Base-by-base conservation (phyloP, 371 early-diverging fungal species). In the Batkoa obscura region DNA sequence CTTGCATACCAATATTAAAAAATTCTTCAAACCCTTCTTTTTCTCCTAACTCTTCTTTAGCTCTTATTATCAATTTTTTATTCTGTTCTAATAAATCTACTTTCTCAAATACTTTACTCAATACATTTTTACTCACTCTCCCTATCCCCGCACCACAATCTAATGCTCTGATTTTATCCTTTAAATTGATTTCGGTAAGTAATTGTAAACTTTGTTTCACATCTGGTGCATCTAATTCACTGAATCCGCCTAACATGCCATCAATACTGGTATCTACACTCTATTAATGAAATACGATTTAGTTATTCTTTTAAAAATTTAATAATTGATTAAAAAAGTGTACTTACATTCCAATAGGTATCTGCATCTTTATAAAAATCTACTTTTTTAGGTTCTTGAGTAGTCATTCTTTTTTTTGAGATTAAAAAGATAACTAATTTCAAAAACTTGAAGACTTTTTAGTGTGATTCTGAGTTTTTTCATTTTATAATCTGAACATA, bases 121-220 rank as follows among this genome's bases (percentile, higher is more conserved):
- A 69, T 59, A 90, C 81, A 64, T 83, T 65, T 59, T 91, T 88
- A 2, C 91, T 84, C 9, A 95, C 91, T 13, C 96, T 74, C 1
- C 95, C 94, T 57, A 95, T 94, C 2, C 95, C 95, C 0, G 92
- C 90, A 3, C 92, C 94, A 64, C 91, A 91, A 69, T 91, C 92
- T 66, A 67, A 62, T 4, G 69, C 68, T 56, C 65, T 64, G 13
- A 2, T 56, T 59, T 42, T 58, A 61, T 34, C 52, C 23, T 23
- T 23, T 66, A 51, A 64, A 58, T 15, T 55, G 63, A 10, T 63
- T 64, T 38, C 39, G 47, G 15, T 60, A 67, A 33, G 69, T 61
- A 30, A 78, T 65, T 59, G 74, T 79, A 52, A 43, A 64, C 92
- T 92, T 4, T 59, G 56, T 6, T 74, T 41, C 0, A 88, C 90